Base-by-base conservation (phyloP, 2,329 filamentous ascomycete genomes). In the Acephala macrosclerotiorum region DNA sequence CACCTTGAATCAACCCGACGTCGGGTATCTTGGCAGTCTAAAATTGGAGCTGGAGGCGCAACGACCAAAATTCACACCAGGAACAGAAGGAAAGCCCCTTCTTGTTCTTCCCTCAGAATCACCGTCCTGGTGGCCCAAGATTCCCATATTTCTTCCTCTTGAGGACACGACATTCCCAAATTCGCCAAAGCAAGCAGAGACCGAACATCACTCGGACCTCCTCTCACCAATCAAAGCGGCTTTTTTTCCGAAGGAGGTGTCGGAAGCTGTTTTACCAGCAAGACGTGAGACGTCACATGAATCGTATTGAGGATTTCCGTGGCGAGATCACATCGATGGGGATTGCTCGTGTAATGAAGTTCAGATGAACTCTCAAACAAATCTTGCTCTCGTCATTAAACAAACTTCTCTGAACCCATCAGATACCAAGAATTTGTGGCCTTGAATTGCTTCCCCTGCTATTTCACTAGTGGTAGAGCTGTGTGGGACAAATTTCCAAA, bases 11-110 rank as follows among this genome's bases (percentile, higher is more conserved):
- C 38, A 4, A 53, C 25, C 25, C 49, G 22, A 22, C n/a, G 45
- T 22, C 45, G n/a, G 45, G 18, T 49, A 20, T 53, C 49, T 53
- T 53, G 49, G 49, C 49, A 18, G 26, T 26, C 49, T 53, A 53
- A 53, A 53, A 29, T 29, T 53, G 49, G 49, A 29, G 8, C 18
- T 33, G 18, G n/a, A 33, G 20, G 45, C 45, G 45, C 45, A 49
- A 49, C 45, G 18, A 49, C 45, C 7, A 18, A 49, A 25, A 16
- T 33, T 29, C 25, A 33, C 49, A 53, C 22, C 49, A 53, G 49
- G 22, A 8, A 53, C 3, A 7, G 45, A 26, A 12, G 45, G 3
- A 33, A 33, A 33, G 29, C 29, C 45, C 49, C 26, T 53, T 29
- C 49, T 16, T 26, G 16, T 6, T 42, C 12, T 42, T n/a, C 4